Conservation (phyloP, 164 flowering plant species). For the Hamamelis virginiana region DNA sequence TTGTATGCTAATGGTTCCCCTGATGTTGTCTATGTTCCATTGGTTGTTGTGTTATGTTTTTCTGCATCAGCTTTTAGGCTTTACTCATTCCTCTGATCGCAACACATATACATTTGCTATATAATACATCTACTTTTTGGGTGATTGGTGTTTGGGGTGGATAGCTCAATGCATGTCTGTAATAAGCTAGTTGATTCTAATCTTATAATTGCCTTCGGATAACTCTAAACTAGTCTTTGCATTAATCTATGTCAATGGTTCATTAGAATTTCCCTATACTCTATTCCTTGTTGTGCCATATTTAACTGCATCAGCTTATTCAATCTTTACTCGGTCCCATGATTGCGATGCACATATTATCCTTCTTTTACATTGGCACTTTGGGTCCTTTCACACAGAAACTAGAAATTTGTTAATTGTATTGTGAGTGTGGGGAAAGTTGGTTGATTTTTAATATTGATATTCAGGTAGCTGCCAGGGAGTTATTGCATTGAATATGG, state of each 20-base stretch:
- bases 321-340: neutral
- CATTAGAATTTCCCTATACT: neutral
- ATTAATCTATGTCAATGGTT: neutral
- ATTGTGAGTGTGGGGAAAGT: neutral
- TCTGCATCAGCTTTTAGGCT: neutral
- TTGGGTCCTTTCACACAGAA: too few relatives aligned
- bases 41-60: neutral
- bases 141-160: neutral
- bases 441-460: neutral
- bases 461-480: constrained; percentile 87
- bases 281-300: neutral
- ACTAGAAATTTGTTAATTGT: too few relatives aligned
- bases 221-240: too few relatives aligned
- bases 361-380: neutral
- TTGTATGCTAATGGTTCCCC: neutral
- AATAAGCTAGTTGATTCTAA: neutral
- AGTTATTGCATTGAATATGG: constrained; percentile 96
- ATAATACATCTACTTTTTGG: too few relatives aligned
- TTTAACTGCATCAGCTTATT: neutral
- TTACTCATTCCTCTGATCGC: neutral
- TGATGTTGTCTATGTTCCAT: neutral
- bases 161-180: neutral
- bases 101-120: too few relatives aligned
- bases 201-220: too few relatives aligned
- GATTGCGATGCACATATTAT: neutral